A percentile compares a stretch with the other conserved stretches of the same genome.
Conservation (phyloP, 75 land plant species). For the Isoetes taiwanensis region DNA sequence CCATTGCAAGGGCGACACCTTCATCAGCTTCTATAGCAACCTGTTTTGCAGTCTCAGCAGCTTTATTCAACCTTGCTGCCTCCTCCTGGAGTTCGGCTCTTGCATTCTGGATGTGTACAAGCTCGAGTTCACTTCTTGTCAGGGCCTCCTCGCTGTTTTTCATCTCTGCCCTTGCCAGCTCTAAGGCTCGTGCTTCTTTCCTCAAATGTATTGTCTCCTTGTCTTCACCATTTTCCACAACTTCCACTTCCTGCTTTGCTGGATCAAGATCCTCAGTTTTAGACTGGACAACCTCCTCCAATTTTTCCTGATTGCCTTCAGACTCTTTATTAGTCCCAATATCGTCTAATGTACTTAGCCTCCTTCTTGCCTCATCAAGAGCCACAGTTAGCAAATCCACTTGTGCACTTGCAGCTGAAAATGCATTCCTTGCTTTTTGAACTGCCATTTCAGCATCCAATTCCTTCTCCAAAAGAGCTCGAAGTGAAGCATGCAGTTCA, state of each 20-base stretch:
- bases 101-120: slow-evolving; percentile 34
- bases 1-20: slow-evolving; percentile 87
- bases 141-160: slow-evolving; percentile 28
- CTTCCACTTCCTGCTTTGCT: slow-evolving; percentile 1
- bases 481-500: slow-evolving; percentile 27
- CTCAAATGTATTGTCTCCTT: not conserved
- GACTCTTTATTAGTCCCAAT: not conserved
- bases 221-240: not conserved
- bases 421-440: slow-evolving; percentile 48
- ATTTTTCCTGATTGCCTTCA: slow-evolving; percentile 9
- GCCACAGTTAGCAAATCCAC: slow-evolving; percentile 32
- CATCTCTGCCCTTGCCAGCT: slow-evolving; percentile 36
- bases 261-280: not conserved
- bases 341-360: slow-evolving; percentile 3
- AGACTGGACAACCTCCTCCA: slow-evolving; percentile 1
- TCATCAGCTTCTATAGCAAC: slow-evolving; percentile 71
- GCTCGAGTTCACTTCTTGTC: slow-evolving; percentile 41
- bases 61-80: slow-evolving; percentile 33
- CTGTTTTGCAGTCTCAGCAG: slow-evolving; percentile 45
- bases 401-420: slow-evolving; percentile 53
- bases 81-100: slow-evolving; percentile 65
- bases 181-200: slow-evolving; percentile 30
- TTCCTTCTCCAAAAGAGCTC: slow-evolving; percentile 8
- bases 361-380: slow-evolving; percentile 4
- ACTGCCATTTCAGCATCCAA: slow-evolving; percentile 38